Percentiles rank a stretch among this genome's conserved stretches.
Conservation (phyloP, 768 basidiomycete species). For the Vararia minispora region DNA sequence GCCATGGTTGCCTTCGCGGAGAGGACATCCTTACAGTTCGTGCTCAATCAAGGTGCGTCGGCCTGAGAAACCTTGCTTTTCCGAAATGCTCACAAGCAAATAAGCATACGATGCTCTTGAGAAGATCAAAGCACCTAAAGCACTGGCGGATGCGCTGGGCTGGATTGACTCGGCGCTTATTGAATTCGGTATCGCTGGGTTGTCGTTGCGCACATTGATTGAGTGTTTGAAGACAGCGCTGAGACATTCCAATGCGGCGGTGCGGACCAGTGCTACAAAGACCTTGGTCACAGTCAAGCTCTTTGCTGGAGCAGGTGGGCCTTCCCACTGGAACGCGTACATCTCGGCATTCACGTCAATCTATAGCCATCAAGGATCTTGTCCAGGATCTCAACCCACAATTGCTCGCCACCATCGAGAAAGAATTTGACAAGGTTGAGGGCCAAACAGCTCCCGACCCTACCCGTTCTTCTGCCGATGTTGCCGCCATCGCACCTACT, state of each 20-base stretch:
- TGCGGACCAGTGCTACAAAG: slow-evolving; percentile 90
- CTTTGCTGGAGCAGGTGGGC: slow-evolving; percentile 80
- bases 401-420: slow-evolving; percentile 77
- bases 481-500: slow-evolving; percentile 37
- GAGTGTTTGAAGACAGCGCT: slow-evolving; percentile 83
- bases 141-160: slow-evolving; percentile 77
- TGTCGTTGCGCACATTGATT: slow-evolving; percentile 75
- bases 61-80: slow-evolving; percentile 3
- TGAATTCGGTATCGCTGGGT: slow-evolving; percentile 86
- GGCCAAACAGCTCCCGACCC: slow-evolving; percentile 69
- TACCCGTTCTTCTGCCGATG: slow-evolving; percentile 64
- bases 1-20: slow-evolving; percentile 76
- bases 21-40: slow-evolving; percentile 89
- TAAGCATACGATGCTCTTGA: slow-evolving; percentile 86
- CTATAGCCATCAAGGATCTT: slow-evolving; percentile 78
- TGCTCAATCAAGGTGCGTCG: slow-evolving; percentile 75
- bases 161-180: slow-evolving; percentile 82
- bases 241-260: slow-evolving; percentile 89
- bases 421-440: slow-evolving; percentile 90
- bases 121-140: slow-evolving; percentile 97
- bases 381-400: slow-evolving; percentile 93
- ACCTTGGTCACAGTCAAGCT: slow-evolving; percentile 83
- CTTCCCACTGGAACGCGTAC: neutral
- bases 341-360: slow-evolving; percentile 3
- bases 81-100: slow-evolving; percentile 12